Conservation (phyloP, 2,329 filamentous ascomycete genomes). For the Talaromyces sp. region DNA sequence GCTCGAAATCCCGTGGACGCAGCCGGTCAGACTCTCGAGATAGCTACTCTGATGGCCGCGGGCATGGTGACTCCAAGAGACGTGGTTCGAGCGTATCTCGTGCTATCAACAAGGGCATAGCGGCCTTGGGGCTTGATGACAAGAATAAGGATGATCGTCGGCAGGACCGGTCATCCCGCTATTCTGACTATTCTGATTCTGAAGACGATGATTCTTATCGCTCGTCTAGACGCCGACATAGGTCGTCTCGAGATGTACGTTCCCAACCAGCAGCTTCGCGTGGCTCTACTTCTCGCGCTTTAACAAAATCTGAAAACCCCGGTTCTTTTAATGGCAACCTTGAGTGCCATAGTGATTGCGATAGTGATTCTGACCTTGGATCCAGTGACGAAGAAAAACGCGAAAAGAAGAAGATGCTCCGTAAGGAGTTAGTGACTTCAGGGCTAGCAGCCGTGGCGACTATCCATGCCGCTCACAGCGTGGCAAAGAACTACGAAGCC, state of each 20-base stretch:
- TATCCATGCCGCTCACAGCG: constrained; percentile 62
- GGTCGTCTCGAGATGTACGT: constrained; percentile 42
- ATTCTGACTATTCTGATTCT: constrained; percentile 37
- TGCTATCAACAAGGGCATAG: constrained; percentile 40
- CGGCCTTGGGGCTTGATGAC: constrained; percentile 39
- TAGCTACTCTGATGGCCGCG: constrained; percentile 37
- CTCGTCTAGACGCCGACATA: constrained; percentile 25
- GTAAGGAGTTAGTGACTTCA: constrained; percentile 61
- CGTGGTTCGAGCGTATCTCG: constrained; percentile 44
- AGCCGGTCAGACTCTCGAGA: constrained; percentile 48
- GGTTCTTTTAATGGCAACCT: constrained; percentile 6
- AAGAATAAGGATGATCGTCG: constrained; percentile 26
- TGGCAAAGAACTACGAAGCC: constrained; percentile 60
- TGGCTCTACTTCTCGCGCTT: constrained; percentile 19
- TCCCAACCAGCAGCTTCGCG: constrained; percentile 18
- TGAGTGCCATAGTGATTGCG: constrained; percentile 15
- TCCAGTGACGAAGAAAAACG: constrained; percentile 60
- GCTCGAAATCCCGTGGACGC: constrained; percentile 34
- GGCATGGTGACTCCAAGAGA: constrained; percentile 32
- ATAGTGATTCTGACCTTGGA: constrained; percentile 48
- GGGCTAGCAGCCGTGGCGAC: constrained; percentile 64
- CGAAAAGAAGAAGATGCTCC: constrained; percentile 58
- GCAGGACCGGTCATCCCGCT: constrained; percentile 25
- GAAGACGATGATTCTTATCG: constrained; percentile 33
- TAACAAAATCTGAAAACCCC: not conserved